Percentiles rank a stretch among this genome's conserved stretches.
Evolutionary conservation across 441 rosid genomes (phyloP).

Genomic region (Sinapis alba): DNA sequence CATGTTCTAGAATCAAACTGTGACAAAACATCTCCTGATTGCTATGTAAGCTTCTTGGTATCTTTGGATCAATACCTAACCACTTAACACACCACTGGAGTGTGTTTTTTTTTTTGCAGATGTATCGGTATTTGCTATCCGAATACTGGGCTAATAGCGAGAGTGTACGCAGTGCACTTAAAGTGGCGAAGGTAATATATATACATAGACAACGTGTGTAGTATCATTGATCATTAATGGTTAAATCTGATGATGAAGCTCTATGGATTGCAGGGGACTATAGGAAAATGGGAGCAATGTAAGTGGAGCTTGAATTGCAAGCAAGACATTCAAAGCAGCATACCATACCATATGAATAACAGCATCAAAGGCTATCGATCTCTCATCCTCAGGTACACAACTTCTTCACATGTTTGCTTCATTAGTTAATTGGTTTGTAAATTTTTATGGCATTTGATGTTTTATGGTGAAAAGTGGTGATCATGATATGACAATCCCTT

Average conservation of each 20-base stretch:
- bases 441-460: background rate
- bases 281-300: constrained; percentile 13
- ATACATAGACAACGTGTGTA: background rate
- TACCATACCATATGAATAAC: constrained; percentile 27
- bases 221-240: background rate
- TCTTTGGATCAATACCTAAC: background rate
- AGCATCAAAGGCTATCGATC: constrained; percentile 15
- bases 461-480: constrained; percentile 7
- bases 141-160: constrained; percentile 52
- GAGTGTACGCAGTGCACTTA: constrained; percentile 52
- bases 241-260: background rate
- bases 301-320: background rate
- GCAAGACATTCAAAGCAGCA: constrained; percentile 11
- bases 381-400: constrained; percentile 19
- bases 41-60: constrained; percentile 14
- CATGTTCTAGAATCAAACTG: constrained; percentile 3
- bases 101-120: constrained; percentile 27
- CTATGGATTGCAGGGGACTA: constrained; percentile 2
- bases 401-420: background rate
- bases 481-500: constrained; percentile 19
- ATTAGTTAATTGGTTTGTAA: background rate
- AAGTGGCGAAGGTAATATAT: constrained; percentile 47
- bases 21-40: constrained; percentile 27
- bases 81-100: background rate
- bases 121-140: constrained; percentile 41